Conservation (phyloP, 2,329 filamentous ascomycete genomes). For the Fragosphaeria purpurea region DNA sequence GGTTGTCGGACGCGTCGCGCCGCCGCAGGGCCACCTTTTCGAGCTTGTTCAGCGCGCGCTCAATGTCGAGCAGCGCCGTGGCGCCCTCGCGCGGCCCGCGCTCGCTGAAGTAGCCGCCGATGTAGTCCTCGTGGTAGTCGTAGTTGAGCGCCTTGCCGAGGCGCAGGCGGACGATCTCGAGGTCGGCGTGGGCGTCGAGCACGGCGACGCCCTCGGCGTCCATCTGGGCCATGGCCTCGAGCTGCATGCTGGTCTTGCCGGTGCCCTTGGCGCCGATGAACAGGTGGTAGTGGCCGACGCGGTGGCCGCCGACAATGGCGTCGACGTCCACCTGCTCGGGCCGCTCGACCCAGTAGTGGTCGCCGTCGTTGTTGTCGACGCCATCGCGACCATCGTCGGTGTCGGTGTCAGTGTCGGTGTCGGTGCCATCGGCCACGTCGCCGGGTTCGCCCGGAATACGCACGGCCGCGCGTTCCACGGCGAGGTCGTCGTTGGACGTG, state of each 20-base stretch:
- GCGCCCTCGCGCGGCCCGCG: conserved; percentile 75
- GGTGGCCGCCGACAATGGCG: conserved; percentile 64
- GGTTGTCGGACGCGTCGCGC: conserved; percentile 45
- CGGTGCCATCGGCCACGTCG: conserved; percentile 5
- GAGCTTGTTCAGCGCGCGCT: conserved; percentile 92
- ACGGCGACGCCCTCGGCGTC: conserved; percentile 84
- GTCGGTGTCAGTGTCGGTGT: conserved; percentile 23
- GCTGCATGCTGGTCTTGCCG: conserved; percentile 90
- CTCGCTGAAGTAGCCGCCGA: conserved; percentile 92
- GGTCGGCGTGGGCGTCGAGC: conserved; percentile 91
- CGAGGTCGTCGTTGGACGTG: conserved; percentile 13
- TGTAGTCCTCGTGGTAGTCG: conserved; percentile 96
- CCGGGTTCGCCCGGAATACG: background rate
- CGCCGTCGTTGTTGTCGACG: background rate
- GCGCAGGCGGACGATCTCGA: conserved; percentile 88
- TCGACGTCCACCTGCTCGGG: conserved; percentile 77
- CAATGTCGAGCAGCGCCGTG: conserved; percentile 86
- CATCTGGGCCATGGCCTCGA: conserved; percentile 90
- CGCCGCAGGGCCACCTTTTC: conserved; percentile 84
- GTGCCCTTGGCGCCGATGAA: conserved; percentile 93
- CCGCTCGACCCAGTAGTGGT: conserved; percentile 66
- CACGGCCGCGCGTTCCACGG: too few species aligned
- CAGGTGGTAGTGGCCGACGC: conserved; percentile 77
- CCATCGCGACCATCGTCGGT: background rate
- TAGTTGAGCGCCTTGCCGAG: conserved; percentile 92